phyloP scores from a whole-genome alignment of 495 filamentous ascomycete genomes.

The Podospora anserina region DNA sequence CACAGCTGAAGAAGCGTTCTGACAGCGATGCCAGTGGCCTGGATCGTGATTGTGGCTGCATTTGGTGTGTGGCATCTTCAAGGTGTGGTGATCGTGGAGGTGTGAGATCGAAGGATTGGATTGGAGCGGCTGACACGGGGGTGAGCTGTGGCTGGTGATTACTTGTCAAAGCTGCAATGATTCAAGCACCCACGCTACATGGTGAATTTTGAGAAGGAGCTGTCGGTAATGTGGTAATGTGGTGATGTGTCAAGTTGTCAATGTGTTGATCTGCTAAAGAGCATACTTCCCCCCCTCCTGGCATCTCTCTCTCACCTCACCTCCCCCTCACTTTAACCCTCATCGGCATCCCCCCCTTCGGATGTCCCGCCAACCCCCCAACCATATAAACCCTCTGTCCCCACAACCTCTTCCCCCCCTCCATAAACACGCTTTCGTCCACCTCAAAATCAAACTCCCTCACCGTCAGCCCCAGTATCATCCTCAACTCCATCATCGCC shows the following conservation, averaged over 20 bases:
- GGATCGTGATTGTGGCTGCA: too few relatives aligned
- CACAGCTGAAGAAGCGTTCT: too few relatives aligned
- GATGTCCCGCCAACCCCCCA: conserved; percentile 12
- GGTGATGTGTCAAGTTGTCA: background rate
- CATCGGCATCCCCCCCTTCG: conserved; percentile 17
- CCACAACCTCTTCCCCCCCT: conserved; percentile 21
- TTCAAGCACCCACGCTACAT: too few relatives aligned
- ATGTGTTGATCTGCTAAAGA: background rate
- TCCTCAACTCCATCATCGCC: conserved; percentile 1
- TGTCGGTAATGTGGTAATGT: too few relatives aligned
- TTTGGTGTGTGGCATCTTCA: too few relatives aligned
- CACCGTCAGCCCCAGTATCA: background rate
- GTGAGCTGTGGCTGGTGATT: too few relatives aligned
- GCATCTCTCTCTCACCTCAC: background rate
- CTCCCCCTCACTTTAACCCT: conserved; percentile 13
- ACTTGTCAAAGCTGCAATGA: too few relatives aligned
- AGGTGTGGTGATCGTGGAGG: too few relatives aligned
- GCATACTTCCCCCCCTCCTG: background rate
- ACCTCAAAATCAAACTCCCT: conserved; percentile 8
- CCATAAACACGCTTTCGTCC: conserved; percentile 19
- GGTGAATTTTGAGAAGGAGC: too few relatives aligned
- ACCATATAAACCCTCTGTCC: conserved; percentile 19
- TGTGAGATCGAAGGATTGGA: too few relatives aligned
- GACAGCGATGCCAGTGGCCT: too few relatives aligned
- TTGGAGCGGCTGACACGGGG: too few relatives aligned